A percentile compares a stretch with the other conserved stretches of the same genome.
Evolutionary conservation across 768 basidiomycete genomes (phyloP).

Genomic region (Russula olivacea): DNA sequence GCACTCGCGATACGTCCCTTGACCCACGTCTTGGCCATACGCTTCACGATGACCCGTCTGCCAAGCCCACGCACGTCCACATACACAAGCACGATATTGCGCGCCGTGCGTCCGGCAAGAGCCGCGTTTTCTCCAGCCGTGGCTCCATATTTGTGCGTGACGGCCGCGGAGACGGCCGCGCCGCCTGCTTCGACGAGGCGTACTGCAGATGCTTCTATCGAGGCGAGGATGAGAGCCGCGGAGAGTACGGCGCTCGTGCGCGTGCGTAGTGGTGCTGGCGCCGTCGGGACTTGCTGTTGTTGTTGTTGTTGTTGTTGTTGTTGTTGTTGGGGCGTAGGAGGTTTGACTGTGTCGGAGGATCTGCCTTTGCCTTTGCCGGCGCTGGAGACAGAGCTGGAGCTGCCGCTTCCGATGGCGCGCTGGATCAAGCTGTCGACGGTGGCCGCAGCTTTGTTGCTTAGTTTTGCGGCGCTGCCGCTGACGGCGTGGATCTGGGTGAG

Average conservation of each 20-base stretch:
- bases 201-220: constrained; percentile 6
- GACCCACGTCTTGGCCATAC: constrained; percentile 12
- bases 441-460: constrained; percentile 20
- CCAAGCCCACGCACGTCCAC: constrained; percentile 21
- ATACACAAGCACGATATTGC: constrained; percentile 24
- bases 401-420: background rate
- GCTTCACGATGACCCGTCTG: constrained; percentile 18
- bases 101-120: constrained; percentile 17
- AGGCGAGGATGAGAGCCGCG: constrained; percentile 19
- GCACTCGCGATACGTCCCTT: background rate
- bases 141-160: constrained; percentile 21
- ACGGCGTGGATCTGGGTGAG: constrained; percentile 19
- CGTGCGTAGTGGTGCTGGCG: background rate
- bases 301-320: background rate
- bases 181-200: constrained; percentile 20
- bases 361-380: constrained; percentile 9
- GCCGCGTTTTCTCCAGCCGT: constrained; percentile 18
- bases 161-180: constrained; percentile 22
- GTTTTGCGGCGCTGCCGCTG: constrained; percentile 20
- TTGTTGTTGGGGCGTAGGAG: too few relatives aligned
- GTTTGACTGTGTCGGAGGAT: background rate
- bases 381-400: background rate
- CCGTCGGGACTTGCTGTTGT: background rate
- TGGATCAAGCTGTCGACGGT: constrained; percentile 15
- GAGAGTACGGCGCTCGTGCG: constrained; percentile 17